Evolutionary conservation across 768 basidiomycete genomes (phyloP).

Genomic region (Hygrocybe coccinea): DNA sequence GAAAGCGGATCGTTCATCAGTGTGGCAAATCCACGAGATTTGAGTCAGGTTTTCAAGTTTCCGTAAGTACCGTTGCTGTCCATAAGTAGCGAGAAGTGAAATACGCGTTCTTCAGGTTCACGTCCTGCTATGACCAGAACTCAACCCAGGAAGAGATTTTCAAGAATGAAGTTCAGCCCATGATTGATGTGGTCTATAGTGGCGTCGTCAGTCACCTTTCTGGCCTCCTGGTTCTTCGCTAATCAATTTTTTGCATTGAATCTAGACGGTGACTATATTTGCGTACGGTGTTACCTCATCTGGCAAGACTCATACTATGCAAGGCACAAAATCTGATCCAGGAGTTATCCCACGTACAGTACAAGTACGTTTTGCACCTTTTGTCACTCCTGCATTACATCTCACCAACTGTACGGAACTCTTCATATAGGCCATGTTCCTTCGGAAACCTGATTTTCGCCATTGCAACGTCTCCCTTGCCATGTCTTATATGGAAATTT

Average conservation of each 20-base stretch:
- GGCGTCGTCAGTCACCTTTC: conserved; percentile 55
- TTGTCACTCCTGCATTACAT: neutral
- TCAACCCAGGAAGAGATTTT: conserved; percentile 78
- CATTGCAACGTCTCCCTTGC: conserved; percentile 44
- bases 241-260: conserved; percentile 7
- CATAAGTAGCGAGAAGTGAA: no score
- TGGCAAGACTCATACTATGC: conserved; percentile 93
- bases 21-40: conserved; percentile 68
- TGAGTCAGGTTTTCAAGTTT: conserved; percentile 69
- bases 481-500: conserved; percentile 85
- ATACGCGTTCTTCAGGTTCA: conserved; percentile 43
- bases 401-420: neutral
- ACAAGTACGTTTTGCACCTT: conserved; percentile 39
- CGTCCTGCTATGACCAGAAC: conserved; percentile 67
- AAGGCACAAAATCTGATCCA: conserved; percentile 66
- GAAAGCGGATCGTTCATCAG: conserved; percentile 45
- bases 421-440: conserved; percentile 51
- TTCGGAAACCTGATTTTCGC: conserved; percentile 37
- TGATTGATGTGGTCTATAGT: conserved; percentile 71
- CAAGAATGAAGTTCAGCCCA: conserved; percentile 64
- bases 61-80: conserved; percentile 43
- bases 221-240: neutral
- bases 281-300: conserved; percentile 90
- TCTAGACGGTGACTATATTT: conserved; percentile 81
- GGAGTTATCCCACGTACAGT: conserved; percentile 84